Evolutionary conservation across 2,329 filamentous ascomycete species (phyloP).

Genomic region (Phaeosphaeriaceae sp.): DNA sequence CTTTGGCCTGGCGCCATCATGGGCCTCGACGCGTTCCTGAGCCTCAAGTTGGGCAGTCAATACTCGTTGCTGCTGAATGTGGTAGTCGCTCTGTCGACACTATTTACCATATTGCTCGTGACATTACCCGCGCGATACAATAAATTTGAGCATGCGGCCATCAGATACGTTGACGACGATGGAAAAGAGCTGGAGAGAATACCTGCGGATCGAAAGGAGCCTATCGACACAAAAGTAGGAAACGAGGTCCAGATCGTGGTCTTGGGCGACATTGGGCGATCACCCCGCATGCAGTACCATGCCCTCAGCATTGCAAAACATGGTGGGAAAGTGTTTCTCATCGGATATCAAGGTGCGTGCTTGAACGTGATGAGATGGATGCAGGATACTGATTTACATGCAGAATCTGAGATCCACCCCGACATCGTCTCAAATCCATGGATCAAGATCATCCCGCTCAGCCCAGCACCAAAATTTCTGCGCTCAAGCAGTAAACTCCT

Average conservation of each 20-base stretch:
- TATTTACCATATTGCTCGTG: constrained; percentile 59
- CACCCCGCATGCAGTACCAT: constrained; percentile 98
- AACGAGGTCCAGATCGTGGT: constrained; percentile 81
- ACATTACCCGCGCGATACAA: constrained; percentile 62
- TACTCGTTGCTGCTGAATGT: not conserved
- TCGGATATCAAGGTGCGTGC: constrained; percentile 79
- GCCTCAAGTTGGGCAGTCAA: not conserved
- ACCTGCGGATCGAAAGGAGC: constrained; percentile 28
- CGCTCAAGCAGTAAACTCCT: constrained; percentile 72
- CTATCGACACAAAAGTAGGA: constrained; percentile 42
- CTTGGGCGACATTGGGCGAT: constrained; percentile 92
- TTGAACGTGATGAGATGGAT: not conserved
- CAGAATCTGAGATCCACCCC: constrained; percentile 82
- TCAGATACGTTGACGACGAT: constrained; percentile 29
- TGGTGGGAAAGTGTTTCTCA: constrained; percentile 79
- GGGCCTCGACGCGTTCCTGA: not conserved
- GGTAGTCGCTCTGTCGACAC: constrained; percentile 50
- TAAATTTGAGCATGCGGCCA: constrained; percentile 43
- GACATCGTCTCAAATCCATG: constrained; percentile 72
- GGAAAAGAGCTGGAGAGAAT: constrained; percentile 29
- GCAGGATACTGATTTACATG: not conserved
- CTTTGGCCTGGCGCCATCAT: constrained; percentile 18
- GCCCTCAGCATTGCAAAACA: constrained; percentile 88
- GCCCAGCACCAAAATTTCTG: constrained; percentile 70
- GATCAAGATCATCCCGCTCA: constrained; percentile 75